A percentile compares a stretch with the other conserved stretches of the same genome.
phyloP scores from a whole-genome alignment of 2,329 filamentous ascomycete species.

The Arthrobotrys pseudoclavata region DNA sequence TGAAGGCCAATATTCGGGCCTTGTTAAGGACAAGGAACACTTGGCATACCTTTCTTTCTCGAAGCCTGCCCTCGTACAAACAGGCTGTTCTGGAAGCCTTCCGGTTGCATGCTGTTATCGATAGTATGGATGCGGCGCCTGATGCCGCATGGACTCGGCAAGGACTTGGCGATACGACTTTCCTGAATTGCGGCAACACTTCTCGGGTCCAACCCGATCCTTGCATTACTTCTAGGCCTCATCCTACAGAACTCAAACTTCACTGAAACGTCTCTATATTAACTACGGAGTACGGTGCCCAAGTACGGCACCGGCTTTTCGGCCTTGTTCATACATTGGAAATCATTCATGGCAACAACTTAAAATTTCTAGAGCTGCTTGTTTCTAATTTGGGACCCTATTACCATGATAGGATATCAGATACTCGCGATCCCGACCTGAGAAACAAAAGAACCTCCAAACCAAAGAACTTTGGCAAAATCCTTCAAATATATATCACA shows the following conservation, averaged over 20 bases:
- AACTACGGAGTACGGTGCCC: too few species aligned
- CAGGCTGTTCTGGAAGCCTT: conserved; percentile 35
- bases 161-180: not conserved
- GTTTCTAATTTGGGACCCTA: not conserved
- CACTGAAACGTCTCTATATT: not conserved
- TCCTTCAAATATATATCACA: not conserved
- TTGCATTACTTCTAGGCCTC: not conserved
- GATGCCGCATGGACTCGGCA: conserved; percentile 28
- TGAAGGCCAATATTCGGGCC: conserved; percentile 5
- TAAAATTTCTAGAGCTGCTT: not conserved
- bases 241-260: not conserved
- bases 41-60: conserved; percentile 2
- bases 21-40: not conserved
- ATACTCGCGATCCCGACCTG: not conserved
- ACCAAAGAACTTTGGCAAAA: conserved; percentile 2
- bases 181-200: conserved; percentile 16
- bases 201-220: not conserved
- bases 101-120: conserved; percentile 30
- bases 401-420: not conserved
- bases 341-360: not conserved
- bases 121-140: conserved; percentile 39
- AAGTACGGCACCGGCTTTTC: not conserved
- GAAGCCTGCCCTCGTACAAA: conserved; percentile 1
- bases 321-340: not conserved
- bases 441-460: not conserved